phyloP scores from a whole-genome alignment of 306 rosid species.

The Castanea mollissima region DNA sequence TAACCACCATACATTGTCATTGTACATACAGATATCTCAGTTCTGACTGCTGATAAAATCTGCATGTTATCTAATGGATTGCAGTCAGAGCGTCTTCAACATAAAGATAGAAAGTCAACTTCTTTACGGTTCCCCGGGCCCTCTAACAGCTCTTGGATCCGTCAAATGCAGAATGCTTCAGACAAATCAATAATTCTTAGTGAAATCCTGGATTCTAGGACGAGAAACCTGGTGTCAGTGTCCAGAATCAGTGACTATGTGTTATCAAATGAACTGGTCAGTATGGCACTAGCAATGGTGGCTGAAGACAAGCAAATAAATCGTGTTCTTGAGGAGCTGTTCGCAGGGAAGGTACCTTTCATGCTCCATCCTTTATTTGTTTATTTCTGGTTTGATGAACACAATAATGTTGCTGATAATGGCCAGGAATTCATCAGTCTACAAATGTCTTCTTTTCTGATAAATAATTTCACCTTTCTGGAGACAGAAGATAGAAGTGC shows the following conservation, averaged over 20 bases:
- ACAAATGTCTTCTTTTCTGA: not conserved
- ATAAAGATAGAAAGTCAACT: slow-evolving; percentile 62
- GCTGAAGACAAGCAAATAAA: slow-evolving; percentile 99
- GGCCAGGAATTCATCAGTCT: not conserved
- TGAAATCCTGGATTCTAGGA: slow-evolving; percentile 96
- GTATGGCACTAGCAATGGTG: slow-evolving; percentile 99
- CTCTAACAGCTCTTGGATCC: slow-evolving; percentile 94
- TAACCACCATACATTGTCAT: not conserved
- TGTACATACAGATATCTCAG: not conserved
- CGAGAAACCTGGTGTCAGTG: slow-evolving; percentile 95
- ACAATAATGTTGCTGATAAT: not conserved
- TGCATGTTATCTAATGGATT: slow-evolving; percentile 12
- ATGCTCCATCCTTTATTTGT: not conserved
- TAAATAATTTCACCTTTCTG: not conserved
- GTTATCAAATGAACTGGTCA: slow-evolving; percentile 87
- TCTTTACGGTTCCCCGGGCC: slow-evolving; percentile 73
- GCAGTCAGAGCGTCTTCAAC: slow-evolving; percentile 90
- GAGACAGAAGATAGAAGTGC: not conserved
- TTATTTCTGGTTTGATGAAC: slow-evolving; percentile 2
- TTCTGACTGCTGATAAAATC: slow-evolving; percentile 14
- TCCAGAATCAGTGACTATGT: slow-evolving; percentile 98
- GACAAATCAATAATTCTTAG: slow-evolving; percentile 91
- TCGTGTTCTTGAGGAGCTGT: slow-evolving; percentile 97
- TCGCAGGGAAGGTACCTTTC: slow-evolving; percentile 74
- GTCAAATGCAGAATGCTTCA: slow-evolving; percentile 98